Evolutionary conservation across 768 basidiomycete species (phyloP), one percentile per base, ranked within the genome.

Genomic region (Galerina sulciceps): DNA sequence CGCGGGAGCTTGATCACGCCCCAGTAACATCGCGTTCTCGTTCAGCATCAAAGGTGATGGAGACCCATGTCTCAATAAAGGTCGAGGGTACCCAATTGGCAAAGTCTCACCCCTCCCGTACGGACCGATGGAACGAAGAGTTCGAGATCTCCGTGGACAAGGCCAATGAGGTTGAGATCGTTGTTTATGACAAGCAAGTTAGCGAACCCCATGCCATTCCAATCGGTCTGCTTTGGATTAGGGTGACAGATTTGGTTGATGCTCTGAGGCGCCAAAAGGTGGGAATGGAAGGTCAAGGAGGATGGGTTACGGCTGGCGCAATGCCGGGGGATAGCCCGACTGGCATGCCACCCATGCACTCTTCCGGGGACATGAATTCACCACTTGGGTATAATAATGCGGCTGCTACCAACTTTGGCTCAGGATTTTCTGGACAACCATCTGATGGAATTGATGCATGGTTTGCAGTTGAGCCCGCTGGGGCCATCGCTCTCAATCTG

Each of bases 401-500:
- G 40, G 71, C 76, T 31, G 71, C 71, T 53, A 72, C 73, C 41
- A 64, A 67, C 14, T 71, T 70, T 34, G 68, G 74, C 3, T 67
- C 74, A 36, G 74, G 72, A 23, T 62, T 76, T 34, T 73, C 74
- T 54, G 69, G 73, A n/a, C 73, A 73, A 60, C 67, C 73, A 9
- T 65, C 76, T 9, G 96, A 98, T 65, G 96, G 95, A 10, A 88
- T 99, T 42, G 94, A 97, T 63, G 94, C 92, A 0, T 99, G 96
- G 96, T 99, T 99, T 70, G 86, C 93, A 4, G 93, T 99, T 15
- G 96, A 99, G 71, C 96, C 97, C 45, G 95, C 91, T n/a, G 97
- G 97, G 47, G 94, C 96, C 17, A 82, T 99, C 64, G 83, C 86
- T 43, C 75, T 99, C 22, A 87, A 88, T 55, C 73, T 99, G 52